Evolutionary conservation across 2,329 filamentous ascomycete species (phyloP), one percentile per base, ranked within the genome.

Genomic region (Cladosporium sp.): DNA sequence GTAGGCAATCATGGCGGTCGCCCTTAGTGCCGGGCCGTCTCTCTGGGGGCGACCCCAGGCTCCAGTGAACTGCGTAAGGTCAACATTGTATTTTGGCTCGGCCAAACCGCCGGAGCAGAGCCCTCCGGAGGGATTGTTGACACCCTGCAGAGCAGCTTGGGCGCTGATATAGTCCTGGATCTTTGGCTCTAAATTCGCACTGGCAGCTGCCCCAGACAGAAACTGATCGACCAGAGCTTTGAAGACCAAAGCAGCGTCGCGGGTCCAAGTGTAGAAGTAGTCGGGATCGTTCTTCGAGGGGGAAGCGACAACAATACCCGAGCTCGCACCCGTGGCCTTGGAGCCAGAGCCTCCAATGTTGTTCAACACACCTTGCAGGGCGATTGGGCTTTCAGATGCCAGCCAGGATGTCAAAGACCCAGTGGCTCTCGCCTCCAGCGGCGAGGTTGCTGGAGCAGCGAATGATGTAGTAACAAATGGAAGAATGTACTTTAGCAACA

Each of bases 231-330:
- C 72, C 13, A 91, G 68, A 19, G 73, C 72, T 69, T 88, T 88
- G 70, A 86, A 80, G 2, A 82, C 80, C 25, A 91, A 73, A 19
- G 83, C 84, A 13, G 84, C 78, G 65, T 92, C 87, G 60, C 87
- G 74, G 1, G 83, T 88, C 87, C 87, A 92, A 1, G 85, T 88
- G 62, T 82, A 91, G 62, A 78, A 90, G 66, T 91, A 83, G 57
- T 80, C 67, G 1, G 79, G 79, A 57, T 76, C 65, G 3, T 56
- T 62, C n/a, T 69, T 77, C 7, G 74, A 78, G 15, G 78, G 78
- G 57, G 76, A 79, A 4, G 78, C 79, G 52, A 82, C 66, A 3
- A 81, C 71, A 47, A 78, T 69, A 25, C 78, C 78, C 2, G 74
- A 61, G 19, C 64, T 64, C 3, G 75, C 77, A 38, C 76, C 77